Evolutionary conservation across 257 asterid genomes (phyloP), one percentile per base, ranked within the genome.

Genomic region (Petunia secreta): DNA sequence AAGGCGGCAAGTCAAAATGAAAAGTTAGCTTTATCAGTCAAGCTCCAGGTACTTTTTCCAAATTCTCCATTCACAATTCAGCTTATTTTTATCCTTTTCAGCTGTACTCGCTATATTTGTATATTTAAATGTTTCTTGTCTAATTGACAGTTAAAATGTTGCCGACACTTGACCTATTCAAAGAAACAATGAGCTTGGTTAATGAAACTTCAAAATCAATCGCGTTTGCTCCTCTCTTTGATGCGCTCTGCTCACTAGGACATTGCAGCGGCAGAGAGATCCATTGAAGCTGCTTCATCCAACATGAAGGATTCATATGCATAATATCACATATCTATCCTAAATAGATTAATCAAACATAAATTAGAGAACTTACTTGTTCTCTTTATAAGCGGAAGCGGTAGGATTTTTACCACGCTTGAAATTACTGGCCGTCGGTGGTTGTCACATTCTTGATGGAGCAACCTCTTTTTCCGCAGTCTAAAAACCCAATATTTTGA

Each of bases 211-310:
- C 98, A 3, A 93, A 91, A 82, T 85, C 97, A 66, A 90, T 89
- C 87, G 89, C 98, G 40, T 77, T 82, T 88, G 9, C 97, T 94
- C 81, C 98, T 94, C 83, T 92, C 97, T 58, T 90, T 91, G 39
- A 94, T 94, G 98, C 94, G 95, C 48, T 88, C 93, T 0, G 98
- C 98, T 0, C 92, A 85, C 44, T 94, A 97, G 98, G 98, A 94
- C 78, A 94, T 91, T 1, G 84, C 97, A 0, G 98, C 98, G 0
- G 98, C 97, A 0, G 98, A 92, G 34, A 90, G 92, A 80, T 94
- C 98, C 71, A 94, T 94, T 8, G 98, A 94, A 82, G 93, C 97
- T 1, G 95, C 98, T 4, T 85, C 97, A 1, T 83, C 91, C 83
- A 66, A 85, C 54, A 10, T 88, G 43, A 81, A 85, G 3, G 78